Evolutionary conservation across 257 asterid species (phyloP).

Genomic region (Petunia axillaris): DNA sequence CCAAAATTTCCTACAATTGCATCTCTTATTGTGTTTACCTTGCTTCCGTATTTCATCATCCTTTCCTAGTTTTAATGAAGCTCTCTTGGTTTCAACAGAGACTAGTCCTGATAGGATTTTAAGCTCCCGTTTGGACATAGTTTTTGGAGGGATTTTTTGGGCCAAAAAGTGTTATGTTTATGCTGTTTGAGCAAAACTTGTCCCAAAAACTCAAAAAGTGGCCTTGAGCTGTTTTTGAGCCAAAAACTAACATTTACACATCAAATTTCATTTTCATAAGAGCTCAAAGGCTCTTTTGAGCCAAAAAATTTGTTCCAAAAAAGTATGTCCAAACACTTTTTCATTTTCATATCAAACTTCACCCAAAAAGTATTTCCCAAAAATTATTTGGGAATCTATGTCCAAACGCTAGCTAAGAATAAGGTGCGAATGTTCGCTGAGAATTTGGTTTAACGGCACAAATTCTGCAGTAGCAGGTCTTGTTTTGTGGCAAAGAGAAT

Average conservation of each 20-base stretch:
- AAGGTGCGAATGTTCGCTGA: neutral
- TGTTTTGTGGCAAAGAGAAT: neutral
- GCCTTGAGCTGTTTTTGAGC: no score
- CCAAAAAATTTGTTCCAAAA: no score
- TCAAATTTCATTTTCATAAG: no score
- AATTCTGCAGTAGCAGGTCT: neutral
- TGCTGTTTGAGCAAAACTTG: neutral
- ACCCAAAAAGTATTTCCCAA: no score
- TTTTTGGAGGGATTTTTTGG: no score
- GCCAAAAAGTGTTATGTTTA: neutral
- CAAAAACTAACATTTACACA: no score
- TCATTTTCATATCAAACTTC: no score
- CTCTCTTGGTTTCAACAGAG: neutral
- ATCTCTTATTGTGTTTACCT: neutral
- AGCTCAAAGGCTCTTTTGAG: no score
- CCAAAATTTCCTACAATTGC: slow-evolving; percentile 6
- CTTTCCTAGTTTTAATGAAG: slow-evolving; percentile 11
- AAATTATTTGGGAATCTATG: no score
- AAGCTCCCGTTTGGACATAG: no score
- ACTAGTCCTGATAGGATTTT: neutral
- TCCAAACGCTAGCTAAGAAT: neutral
- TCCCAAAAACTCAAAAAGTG: no score
- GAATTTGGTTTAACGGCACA: neutral
- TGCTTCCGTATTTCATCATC: neutral
- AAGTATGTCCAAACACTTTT: no score